These are phyloP conservation scores for Aspergillus quadrilineatus DNA, from an alignment of 2,329 filamentous ascomycete species.

Conservation along the genomic window DNA sequence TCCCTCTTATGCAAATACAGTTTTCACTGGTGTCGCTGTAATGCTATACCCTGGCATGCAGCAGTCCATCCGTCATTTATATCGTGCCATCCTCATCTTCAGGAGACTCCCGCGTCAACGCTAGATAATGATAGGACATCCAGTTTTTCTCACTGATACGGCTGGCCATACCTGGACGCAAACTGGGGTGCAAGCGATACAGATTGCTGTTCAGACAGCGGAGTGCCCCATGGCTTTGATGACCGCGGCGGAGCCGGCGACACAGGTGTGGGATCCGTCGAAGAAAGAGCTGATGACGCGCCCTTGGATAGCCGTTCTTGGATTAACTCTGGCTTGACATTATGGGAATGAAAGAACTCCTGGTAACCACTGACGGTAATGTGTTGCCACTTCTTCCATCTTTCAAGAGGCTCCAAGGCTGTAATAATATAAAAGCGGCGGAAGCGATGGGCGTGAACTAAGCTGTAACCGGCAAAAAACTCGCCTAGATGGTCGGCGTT, in stretches of 20 bases:
- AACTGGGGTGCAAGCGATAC: background rate
- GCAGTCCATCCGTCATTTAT: background rate
- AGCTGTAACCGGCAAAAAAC: constrained; percentile 40
- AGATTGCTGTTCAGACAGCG: background rate
- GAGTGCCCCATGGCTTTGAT: constrained; percentile 3
- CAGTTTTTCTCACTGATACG: constrained; percentile 19
- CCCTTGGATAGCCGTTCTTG: constrained; percentile 15
- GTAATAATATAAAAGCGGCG: constrained; percentile 35
- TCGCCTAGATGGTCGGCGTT: constrained; percentile 40
- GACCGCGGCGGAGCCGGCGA: constrained; percentile 18
- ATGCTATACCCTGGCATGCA: no score
- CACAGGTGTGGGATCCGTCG: background rate
- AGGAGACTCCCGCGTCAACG: no score
- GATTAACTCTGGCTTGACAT: constrained; percentile 15
- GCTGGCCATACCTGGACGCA: constrained; percentile 10
- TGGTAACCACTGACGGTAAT: constrained; percentile 18
- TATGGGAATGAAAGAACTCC: constrained; percentile 18
- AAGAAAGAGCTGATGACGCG: background rate
- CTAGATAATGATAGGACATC: constrained; percentile 15
- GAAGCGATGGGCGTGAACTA: constrained; percentile 33
- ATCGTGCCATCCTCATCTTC: no score
- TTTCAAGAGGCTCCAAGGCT: constrained; percentile 19
- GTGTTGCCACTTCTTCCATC: constrained; percentile 35
- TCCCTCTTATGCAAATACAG: no score
- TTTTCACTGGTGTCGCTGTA: no score